Percentiles rank a stretch among this genome's conserved stretches.
Conservation (phyloP, 192 early-diverging fungal species). For the Phlyctochytrium arcticum region DNA sequence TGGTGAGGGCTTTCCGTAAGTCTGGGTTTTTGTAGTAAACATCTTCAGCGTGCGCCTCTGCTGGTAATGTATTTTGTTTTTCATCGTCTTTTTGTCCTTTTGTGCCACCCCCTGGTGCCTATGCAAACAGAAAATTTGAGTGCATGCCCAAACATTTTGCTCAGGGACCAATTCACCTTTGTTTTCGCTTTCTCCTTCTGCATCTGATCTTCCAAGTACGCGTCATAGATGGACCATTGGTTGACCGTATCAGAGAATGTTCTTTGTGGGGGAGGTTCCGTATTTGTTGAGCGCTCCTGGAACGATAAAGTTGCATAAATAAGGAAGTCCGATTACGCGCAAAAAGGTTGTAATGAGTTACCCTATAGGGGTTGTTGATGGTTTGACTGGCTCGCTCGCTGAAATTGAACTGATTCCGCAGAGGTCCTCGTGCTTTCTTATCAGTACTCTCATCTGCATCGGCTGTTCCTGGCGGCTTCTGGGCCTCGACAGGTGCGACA, state of each 20-base stretch:
- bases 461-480: constrained; percentile 1
- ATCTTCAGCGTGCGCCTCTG: constrained; percentile 53
- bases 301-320: not conserved
- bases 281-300: constrained; percentile 57
- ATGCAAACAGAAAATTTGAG: not conserved
- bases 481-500: too few relatives aligned
- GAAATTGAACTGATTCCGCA: constrained; percentile 63
- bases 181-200: constrained; percentile 61
- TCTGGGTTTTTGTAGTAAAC: constrained; percentile 58
- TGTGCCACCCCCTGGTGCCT: constrained; percentile 23
- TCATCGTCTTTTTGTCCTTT: constrained; percentile 59
- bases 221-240: constrained; percentile 63
- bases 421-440: constrained; percentile 41
- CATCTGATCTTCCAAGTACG: constrained; percentile 55
- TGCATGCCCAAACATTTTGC: not conserved
- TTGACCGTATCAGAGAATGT: constrained; percentile 52
- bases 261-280: constrained; percentile 56
- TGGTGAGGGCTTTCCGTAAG: constrained; percentile 48
- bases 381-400: constrained; percentile 59
- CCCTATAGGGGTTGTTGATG: constrained; percentile 55
- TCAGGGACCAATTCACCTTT: constrained; percentile 30
- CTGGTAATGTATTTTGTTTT: constrained; percentile 39
- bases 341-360: constrained; percentile 9
- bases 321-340: not conserved
- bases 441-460: constrained; percentile 27